These are phyloP conservation scores for Ophiostoma ips DNA, from an alignment of 2,329 filamentous ascomycete species.

Conservation along the genomic window DNA sequence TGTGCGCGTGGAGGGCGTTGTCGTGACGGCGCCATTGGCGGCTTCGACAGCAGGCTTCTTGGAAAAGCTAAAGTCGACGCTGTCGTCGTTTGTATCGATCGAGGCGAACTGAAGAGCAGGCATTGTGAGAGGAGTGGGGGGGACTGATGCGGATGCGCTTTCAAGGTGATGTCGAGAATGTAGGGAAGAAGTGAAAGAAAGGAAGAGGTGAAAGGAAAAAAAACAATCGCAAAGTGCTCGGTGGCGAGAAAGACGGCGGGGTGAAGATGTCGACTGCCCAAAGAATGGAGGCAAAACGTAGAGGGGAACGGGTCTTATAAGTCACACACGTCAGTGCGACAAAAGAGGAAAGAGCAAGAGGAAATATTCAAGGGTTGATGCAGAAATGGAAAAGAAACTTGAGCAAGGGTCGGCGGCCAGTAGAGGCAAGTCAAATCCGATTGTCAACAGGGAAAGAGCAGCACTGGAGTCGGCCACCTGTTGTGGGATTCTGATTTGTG, in stretches of 20 bases:
- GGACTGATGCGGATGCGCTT: too few relatives aligned
- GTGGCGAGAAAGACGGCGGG: slow-evolving; percentile 2
- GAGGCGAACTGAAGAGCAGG: slow-evolving; percentile 11
- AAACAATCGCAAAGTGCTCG: too few relatives aligned
- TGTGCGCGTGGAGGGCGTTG: slow-evolving; percentile 9
- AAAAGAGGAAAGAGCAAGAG: background rate
- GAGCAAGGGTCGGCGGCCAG: background rate
- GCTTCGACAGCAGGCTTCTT: background rate
- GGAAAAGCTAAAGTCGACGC: slow-evolving; percentile 10
- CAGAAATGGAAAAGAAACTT: background rate
- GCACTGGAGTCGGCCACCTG: slow-evolving; percentile 1
- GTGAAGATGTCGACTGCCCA: background rate
- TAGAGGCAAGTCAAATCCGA: background rate
- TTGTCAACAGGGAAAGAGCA: background rate
- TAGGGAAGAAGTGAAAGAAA: background rate
- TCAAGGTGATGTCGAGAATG: background rate
- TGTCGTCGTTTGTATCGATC: slow-evolving; percentile 13
- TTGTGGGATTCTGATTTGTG: slow-evolving; percentile 13
- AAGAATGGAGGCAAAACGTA: background rate
- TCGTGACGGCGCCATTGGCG: background rate
- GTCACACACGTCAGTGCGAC: background rate
- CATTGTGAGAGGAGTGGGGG: too few relatives aligned
- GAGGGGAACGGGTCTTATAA: background rate
- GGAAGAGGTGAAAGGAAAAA: background rate
- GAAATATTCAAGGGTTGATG: background rate